Conservation (phyloP, 163 green algal genomes). For the Chloromonas sp. region DNA sequence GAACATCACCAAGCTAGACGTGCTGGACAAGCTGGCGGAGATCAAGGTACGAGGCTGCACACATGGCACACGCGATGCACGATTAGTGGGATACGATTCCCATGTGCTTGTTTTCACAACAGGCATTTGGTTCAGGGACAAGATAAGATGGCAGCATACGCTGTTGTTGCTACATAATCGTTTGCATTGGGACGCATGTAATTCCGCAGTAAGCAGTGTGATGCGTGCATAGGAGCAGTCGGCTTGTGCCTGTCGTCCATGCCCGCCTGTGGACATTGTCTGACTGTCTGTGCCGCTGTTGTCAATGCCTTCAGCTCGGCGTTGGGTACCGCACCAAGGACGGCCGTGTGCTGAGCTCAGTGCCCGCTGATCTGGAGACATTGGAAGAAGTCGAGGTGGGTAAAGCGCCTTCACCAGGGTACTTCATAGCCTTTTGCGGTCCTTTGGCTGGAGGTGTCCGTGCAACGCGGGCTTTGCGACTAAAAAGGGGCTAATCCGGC, state of each 20-base stretch:
- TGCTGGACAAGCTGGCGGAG: conserved; percentile 79
- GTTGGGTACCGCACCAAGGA: conserved; percentile 27
- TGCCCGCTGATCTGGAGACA: conserved; percentile 70
- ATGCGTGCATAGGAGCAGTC: no score
- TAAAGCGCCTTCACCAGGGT: background rate
- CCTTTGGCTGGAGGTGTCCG: no score
- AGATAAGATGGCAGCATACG: background rate
- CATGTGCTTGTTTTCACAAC: no score
- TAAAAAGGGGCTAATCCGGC: no score
- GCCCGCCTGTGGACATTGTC: no score
- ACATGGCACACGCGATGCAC: background rate
- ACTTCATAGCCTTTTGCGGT: no score
- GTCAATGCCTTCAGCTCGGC: conserved; percentile 15
- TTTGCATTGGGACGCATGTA: no score
- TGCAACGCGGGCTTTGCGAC: no score
- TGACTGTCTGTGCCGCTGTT: background rate
- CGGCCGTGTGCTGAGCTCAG: conserved; percentile 42
- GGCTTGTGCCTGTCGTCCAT: no score
- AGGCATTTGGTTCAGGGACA: no score
- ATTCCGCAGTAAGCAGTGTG: no score
- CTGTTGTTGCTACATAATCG: background rate
- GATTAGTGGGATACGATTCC: background rate
- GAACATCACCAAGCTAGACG: conserved; percentile 99
- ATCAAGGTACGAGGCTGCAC: conserved; percentile 73
- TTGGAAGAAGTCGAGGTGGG: conserved; percentile 55